Evolutionary conservation across 768 basidiomycete genomes (phyloP), one percentile per base, ranked within the genome.

Genomic region (Galerina sulciceps): DNA sequence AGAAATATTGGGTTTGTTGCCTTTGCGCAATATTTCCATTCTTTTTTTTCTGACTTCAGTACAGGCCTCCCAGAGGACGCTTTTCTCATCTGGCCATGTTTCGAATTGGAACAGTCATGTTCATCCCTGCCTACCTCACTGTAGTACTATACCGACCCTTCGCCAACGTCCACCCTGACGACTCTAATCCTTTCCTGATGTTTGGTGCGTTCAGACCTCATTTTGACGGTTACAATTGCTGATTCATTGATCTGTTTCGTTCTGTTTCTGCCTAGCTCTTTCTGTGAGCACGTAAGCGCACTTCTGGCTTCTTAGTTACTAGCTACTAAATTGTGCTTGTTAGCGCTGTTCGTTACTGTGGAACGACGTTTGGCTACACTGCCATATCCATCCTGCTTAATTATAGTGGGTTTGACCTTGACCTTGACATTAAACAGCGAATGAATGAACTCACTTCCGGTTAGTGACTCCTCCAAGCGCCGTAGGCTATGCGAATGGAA

Each of bases 401-500:
- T 69, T 93, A 93, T 69, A 91, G 90, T 91, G 69, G 55, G 76
- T 52, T 42, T 31, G 4, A 11, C 13, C 9, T 23, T 55, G 13
- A 20, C 34, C 22, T 41, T 37, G 36, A 31, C 37, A 23, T 35
- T 44, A 34, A 53, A 10, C 15, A 17, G 10, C 26, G 46, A 23
- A 60, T 40, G 35, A 35, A 51, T 56, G 52, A 20, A 43, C 4
- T 26, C 6, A 48, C 14, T 26, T 62, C 62, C 36, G 45, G 56
- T 46, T 58, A 94, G 93, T 96, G 91, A 93, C 95, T 0, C 95
- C 96, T 2, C 94, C 95, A 1, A 81, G 83, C 38, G 87, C 93
- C 8, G 86, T 99, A 40, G 93, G 94, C 6, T 86, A 93, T 58
- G 93, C 96, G 10, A 99, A 99, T 69, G 97, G 96, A 15, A 86